Conservation (phyloP, 768 basidiomycete genomes). For the Multifurca ochricompacta region DNA sequence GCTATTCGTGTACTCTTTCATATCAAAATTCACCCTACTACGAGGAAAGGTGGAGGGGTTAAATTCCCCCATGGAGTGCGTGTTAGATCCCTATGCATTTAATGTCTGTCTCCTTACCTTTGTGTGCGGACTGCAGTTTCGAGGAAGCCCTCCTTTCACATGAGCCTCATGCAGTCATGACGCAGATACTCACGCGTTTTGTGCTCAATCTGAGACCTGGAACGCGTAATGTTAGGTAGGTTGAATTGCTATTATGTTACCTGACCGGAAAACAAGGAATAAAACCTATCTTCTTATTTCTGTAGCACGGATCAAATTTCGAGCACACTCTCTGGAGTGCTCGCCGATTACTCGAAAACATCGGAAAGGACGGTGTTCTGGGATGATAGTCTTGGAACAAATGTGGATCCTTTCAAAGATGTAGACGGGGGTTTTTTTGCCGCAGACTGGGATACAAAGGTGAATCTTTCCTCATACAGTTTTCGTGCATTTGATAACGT, state of each 20-base stretch:
- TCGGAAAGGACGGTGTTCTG: conserved; percentile 74
- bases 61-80: conserved; percentile 79
- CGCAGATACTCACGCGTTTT: conserved; percentile 65
- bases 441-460: conserved; percentile 78
- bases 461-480: conserved; percentile 32
- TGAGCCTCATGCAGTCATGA: conserved; percentile 66
- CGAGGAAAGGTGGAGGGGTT: conserved; percentile 71
- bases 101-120: not conserved
- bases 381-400: conserved; percentile 58
- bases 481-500: conserved; percentile 22
- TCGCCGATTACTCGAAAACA: conserved; percentile 65
- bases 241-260: conserved; percentile 29
- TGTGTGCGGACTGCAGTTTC: conserved; percentile 41
- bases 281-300: conserved; percentile 29
- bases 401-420: conserved; percentile 65
- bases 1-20: conserved; percentile 78
- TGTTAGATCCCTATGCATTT: conserved; percentile 25
- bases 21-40: conserved; percentile 73
- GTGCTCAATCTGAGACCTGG: conserved; percentile 77
- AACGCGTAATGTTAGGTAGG: conserved; percentile 86
- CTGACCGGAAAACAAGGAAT: conserved; percentile 29
- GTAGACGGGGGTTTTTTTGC: conserved; percentile 70
- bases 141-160: conserved; percentile 70
- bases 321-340: conserved; percentile 57
- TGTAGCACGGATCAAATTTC: conserved; percentile 76